Evolutionary conservation across 306 rosid genomes (phyloP).

Genomic region (Phaseolus lunatus): DNA sequence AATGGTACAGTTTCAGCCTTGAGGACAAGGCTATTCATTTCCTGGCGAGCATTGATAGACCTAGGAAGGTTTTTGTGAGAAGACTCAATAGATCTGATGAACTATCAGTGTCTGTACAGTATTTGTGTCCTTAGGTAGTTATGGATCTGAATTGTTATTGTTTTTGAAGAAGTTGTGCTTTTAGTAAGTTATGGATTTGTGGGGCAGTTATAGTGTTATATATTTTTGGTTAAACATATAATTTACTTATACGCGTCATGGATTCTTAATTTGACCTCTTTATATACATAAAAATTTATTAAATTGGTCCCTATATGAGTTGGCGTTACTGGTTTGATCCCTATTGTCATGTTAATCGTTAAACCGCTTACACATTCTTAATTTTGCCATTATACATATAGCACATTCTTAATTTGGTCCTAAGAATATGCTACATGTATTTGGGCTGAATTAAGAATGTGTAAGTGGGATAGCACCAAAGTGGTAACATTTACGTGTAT

Average conservation of each 20-base stretch:
- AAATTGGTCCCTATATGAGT: background rate
- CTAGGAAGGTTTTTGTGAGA: background rate
- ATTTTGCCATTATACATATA: too few species aligned
- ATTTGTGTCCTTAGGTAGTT: slow-evolving; percentile 13
- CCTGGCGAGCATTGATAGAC: background rate
- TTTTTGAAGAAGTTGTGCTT: background rate
- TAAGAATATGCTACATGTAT: too few species aligned
- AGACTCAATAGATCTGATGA: background rate
- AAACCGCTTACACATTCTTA: too few species aligned
- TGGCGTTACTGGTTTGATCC: background rate
- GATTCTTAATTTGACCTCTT: background rate
- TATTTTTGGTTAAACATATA: background rate
- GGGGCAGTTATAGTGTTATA: background rate
- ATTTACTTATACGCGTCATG: too few species aligned
- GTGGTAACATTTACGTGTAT: background rate
- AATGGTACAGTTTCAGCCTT: background rate
- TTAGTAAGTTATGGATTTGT: background rate
- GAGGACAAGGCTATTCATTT: background rate
- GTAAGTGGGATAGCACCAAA: background rate
- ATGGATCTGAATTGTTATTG: background rate
- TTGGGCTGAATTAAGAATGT: too few species aligned
- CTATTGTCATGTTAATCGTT: background rate
- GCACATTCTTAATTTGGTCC: background rate
- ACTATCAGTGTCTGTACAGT: background rate
- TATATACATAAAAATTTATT: background rate